Evolutionary conservation across 108 stramenopile species (phyloP).

Genomic region (Fistulifera pelliculosa): DNA sequence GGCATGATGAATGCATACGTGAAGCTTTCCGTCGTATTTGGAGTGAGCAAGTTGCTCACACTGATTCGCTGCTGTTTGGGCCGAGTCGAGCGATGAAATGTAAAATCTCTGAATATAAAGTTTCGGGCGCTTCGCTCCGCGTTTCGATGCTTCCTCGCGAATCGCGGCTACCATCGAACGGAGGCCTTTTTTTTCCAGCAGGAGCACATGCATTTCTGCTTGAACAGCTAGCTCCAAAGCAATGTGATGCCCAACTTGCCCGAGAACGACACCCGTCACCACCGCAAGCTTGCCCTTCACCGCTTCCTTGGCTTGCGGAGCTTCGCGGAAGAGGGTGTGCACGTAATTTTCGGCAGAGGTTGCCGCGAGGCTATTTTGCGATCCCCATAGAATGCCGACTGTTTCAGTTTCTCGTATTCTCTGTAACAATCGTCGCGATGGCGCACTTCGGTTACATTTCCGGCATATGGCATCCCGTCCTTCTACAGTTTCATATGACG

Average conservation of each 20-base stretch:
- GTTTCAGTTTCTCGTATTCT: no score
- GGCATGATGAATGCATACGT: neutral
- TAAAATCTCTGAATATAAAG: neutral
- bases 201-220: neutral
- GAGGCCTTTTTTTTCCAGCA: neutral
- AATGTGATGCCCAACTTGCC: neutral
- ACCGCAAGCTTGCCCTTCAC: constrained; percentile 1
- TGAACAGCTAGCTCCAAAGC: constrained; percentile 3
- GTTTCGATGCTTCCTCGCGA: constrained; percentile 1
- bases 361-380: neutral
- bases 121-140: neutral
- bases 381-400: no score
- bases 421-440: no score
- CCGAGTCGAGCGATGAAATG: neutral
- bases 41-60: neutral
- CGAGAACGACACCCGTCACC: constrained; percentile 6
- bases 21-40: constrained; percentile 3
- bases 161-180: neutral
- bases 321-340: neutral
- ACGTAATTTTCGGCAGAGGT: constrained; percentile 2
- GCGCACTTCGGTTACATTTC: no score
- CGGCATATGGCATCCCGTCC: no score
- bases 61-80: neutral
- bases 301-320: constrained; percentile 5
- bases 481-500: no score